These are phyloP conservation scores for Pestalotiopsis sp. DNA, from an alignment of 2,329 filamentous ascomycete genomes.

Conservation along the genomic window DNA sequence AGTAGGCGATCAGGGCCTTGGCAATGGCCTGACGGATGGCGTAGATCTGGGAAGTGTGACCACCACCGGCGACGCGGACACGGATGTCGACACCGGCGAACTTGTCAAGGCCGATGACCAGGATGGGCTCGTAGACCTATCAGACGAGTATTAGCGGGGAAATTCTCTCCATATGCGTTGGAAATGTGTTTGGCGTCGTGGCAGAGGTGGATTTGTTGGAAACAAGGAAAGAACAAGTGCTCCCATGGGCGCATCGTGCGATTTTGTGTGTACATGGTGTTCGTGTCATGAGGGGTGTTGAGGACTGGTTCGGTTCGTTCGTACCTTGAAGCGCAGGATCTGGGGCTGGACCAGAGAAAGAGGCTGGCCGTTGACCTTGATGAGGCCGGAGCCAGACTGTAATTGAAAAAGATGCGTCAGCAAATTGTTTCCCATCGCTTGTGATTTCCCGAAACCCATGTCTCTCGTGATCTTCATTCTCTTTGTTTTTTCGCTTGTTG, in stretches of 20 bases:
- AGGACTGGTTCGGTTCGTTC: slow-evolving; percentile 17
- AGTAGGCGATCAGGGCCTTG: slow-evolving; percentile 97
- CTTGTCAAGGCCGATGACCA: slow-evolving; percentile 96
- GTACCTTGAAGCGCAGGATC: slow-evolving; percentile 95
- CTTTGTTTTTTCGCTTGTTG: slow-evolving; percentile 5
- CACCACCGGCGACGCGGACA: slow-evolving; percentile 93
- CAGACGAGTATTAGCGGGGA: slow-evolving; percentile 16
- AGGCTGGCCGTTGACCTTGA: slow-evolving; percentile 99
- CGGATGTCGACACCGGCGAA: slow-evolving; percentile 97
- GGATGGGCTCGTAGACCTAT: slow-evolving; percentile 95
- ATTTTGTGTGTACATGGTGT: not conserved
- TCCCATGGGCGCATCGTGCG: not conserved
- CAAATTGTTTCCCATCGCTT: slow-evolving; percentile 8
- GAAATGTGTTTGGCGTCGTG: not conserved
- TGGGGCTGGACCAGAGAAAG: slow-evolving; percentile 92
- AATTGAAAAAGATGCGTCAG: slow-evolving; percentile 17
- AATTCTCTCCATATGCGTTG: not conserved
- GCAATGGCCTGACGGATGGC: slow-evolving; percentile 98
- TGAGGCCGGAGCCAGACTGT: slow-evolving; percentile 61
- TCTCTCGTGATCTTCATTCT: slow-evolving; percentile 9
- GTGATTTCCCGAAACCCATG: not conserved
- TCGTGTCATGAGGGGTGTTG: not conserved
- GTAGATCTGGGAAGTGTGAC: slow-evolving; percentile 91
- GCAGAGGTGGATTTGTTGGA: not conserved
- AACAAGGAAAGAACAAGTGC: not conserved